These are phyloP conservation scores for Saccharomyces kudriavzevii DNA, from an alignment of 805 yeast species.

Conservation along the genomic window DNA sequence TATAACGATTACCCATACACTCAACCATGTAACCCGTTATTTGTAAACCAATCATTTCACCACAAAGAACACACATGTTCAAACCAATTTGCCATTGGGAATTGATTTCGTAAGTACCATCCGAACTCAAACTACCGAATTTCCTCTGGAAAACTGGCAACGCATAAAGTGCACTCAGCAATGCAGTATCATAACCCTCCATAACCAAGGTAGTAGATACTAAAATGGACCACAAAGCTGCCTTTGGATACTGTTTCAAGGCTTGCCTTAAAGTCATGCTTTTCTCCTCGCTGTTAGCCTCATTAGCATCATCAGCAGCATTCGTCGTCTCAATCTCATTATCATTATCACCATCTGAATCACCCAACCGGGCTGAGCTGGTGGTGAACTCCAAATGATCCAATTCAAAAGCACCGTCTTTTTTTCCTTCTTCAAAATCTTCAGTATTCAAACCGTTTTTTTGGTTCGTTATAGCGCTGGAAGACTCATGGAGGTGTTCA, in stretches of 20 bases:
- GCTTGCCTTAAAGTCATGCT: slow-evolving; percentile 30
- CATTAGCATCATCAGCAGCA: slow-evolving; percentile 13
- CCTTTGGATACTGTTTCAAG: slow-evolving; percentile 37
- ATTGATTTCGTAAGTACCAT: slow-evolving; percentile 30
- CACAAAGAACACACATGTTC: slow-evolving; percentile 26
- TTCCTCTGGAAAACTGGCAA: slow-evolving; percentile 37
- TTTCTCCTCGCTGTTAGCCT: slow-evolving; percentile 20
- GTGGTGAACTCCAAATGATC: slow-evolving; percentile 9
- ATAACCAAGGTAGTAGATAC: slow-evolving; percentile 38
- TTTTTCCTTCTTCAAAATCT: not conserved
- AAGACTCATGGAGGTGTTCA: not conserved
- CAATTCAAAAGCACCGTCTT: slow-evolving; percentile 3
- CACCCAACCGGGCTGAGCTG: not conserved
- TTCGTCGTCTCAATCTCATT: not conserved
- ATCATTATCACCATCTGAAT: slow-evolving; percentile 3
- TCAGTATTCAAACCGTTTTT: not conserved
- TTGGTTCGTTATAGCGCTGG: not conserved
- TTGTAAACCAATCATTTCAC: slow-evolving; percentile 41
- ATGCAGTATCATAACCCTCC: slow-evolving; percentile 42
- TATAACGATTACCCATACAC: slow-evolving; percentile 38
- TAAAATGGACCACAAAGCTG: slow-evolving; percentile 42
- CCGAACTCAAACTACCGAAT: slow-evolving; percentile 32
- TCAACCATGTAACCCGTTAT: slow-evolving; percentile 39
- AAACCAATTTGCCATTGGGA: slow-evolving; percentile 38
- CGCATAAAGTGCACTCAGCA: slow-evolving; percentile 38